These are phyloP conservation scores for Vaccinium myrtillus DNA, from an alignment of 148 eudicot species.

Conservation along the genomic window DNA sequence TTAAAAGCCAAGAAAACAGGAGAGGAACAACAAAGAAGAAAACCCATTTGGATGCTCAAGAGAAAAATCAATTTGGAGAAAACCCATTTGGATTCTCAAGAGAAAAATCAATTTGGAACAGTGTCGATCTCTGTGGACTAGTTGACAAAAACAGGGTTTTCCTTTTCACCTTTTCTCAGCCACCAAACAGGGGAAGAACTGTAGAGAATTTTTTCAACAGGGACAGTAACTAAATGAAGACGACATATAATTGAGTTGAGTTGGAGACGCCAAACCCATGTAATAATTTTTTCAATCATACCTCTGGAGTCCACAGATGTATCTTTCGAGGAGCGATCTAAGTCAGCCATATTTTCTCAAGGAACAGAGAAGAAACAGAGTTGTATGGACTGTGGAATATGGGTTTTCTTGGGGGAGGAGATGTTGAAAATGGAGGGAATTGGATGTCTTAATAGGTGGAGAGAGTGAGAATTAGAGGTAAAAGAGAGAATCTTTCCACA, in stretches of 20 bases:
- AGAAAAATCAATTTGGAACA: not conserved
- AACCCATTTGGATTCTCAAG: not conserved
- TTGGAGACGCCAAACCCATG: not conserved
- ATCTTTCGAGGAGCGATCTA: slow-evolving; percentile 7
- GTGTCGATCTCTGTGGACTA: not conserved
- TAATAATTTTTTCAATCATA: not conserved
- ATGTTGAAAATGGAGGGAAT: not conserved
- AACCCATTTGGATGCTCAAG: not conserved
- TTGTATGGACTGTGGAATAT: not conserved
- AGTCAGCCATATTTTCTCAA: not conserved
- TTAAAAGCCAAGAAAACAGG: not conserved
- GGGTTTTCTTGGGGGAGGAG: not conserved
- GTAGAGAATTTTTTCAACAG: not conserved
- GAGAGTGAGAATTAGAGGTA: not conserved
- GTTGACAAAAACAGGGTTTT: not conserved
- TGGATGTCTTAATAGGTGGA: not conserved
- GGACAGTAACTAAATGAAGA: not conserved
- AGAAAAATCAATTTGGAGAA: not conserved
- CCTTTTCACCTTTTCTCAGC: slow-evolving; percentile 1
- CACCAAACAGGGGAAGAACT: not conserved
- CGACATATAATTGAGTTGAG: not conserved
- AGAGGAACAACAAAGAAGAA: not conserved
- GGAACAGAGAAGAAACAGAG: not conserved
- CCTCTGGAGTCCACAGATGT: slow-evolving; percentile 5
- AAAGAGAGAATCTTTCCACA: not conserved